Percentiles rank a stretch among this genome's conserved stretches.
Evolutionary conservation across 2,329 filamentous ascomycete genomes (phyloP).

Genomic region (Botrytis paeoniae): DNA sequence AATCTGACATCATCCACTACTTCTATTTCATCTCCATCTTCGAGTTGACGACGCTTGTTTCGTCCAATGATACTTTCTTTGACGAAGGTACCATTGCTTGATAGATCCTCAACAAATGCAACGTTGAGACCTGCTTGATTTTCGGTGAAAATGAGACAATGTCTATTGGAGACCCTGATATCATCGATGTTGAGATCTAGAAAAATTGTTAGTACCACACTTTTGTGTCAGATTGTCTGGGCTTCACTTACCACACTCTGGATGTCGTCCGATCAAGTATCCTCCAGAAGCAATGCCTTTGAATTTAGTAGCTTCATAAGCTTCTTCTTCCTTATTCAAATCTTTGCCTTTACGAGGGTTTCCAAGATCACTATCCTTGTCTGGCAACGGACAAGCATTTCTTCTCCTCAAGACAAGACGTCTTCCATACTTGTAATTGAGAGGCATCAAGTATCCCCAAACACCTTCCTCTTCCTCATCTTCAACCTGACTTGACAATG

Average conservation of each 20-base stretch:
- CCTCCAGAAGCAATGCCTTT: conserved; percentile 69
- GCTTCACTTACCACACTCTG: conserved; percentile 71
- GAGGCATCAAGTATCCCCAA: conserved; percentile 90
- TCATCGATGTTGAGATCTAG: conserved; percentile 72
- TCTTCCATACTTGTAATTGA: conserved; percentile 68
- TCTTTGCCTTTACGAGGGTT: conserved; percentile 47
- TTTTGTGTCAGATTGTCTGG: neutral
- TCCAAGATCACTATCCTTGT: conserved; percentile 43
- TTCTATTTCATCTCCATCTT: conserved; percentile 87
- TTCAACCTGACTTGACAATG: conserved; percentile 76
- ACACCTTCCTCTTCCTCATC: conserved; percentile 75
- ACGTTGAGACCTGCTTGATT: conserved; percentile 57
- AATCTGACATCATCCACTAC: conserved; percentile 80
- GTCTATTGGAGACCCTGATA: conserved; percentile 82
- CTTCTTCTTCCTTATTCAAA: conserved; percentile 53
- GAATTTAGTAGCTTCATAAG: conserved; percentile 60
- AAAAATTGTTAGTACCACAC: conserved; percentile 40
- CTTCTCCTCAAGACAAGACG: conserved; percentile 73
- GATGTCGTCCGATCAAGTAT: conserved; percentile 88
- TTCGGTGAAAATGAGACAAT: conserved; percentile 66
- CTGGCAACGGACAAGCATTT: conserved; percentile 62
- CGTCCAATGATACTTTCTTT: conserved; percentile 88
- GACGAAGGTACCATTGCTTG: conserved; percentile 93
- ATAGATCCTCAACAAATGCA: conserved; percentile 87
- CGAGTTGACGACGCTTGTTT: conserved; percentile 84